Evolutionary conservation across 2,329 filamentous ascomycete species (phyloP).

Genomic region (Mariannaea sp.): DNA sequence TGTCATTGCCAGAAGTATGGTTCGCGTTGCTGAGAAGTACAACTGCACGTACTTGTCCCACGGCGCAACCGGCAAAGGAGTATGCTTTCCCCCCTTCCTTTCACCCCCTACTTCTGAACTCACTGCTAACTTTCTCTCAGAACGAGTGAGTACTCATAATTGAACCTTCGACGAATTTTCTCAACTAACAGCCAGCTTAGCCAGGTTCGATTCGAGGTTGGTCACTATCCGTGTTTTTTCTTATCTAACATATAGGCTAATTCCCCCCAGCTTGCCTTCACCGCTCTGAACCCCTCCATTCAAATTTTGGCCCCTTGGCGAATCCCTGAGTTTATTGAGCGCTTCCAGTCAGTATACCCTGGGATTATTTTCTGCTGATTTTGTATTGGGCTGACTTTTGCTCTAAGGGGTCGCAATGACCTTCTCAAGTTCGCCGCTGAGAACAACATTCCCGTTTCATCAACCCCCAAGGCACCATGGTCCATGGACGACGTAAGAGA

Average conservation of each 20-base stretch:
- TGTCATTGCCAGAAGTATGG: slow-evolving; percentile 63
- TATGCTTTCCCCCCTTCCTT: too few relatives aligned
- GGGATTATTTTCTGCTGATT: not conserved
- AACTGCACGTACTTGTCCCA: slow-evolving; percentile 49
- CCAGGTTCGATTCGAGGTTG: slow-evolving; percentile 48
- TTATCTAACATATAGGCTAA: too few relatives aligned
- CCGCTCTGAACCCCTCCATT: slow-evolving; percentile 68
- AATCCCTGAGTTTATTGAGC: slow-evolving; percentile 69
- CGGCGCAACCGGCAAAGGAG: too few relatives aligned
- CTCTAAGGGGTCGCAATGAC: slow-evolving; percentile 65
- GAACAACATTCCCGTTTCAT: slow-evolving; percentile 72
- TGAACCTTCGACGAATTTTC: not conserved
- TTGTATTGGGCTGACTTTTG: not conserved
- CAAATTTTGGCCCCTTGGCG: slow-evolving; percentile 79
- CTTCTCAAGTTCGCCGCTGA: slow-evolving; percentile 72
- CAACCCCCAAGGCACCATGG: slow-evolving; percentile 75
- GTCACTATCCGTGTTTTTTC: slow-evolving; percentile 50
- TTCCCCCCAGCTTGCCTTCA: too few relatives aligned
- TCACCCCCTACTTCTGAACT: too few relatives aligned
- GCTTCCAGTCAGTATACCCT: slow-evolving; percentile 57
- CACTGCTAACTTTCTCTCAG: too few relatives aligned
- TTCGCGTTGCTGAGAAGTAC: slow-evolving; percentile 43
- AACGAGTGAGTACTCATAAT: slow-evolving; percentile 37
- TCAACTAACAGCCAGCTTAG: slow-evolving; percentile 23
- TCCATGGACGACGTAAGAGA: slow-evolving; percentile 50